Percentiles rank a stretch among this genome's conserved stretches.
phyloP scores from a whole-genome alignment of 2,329 filamentous ascomycete genomes.

The Elsinoe necatrix region DNA sequence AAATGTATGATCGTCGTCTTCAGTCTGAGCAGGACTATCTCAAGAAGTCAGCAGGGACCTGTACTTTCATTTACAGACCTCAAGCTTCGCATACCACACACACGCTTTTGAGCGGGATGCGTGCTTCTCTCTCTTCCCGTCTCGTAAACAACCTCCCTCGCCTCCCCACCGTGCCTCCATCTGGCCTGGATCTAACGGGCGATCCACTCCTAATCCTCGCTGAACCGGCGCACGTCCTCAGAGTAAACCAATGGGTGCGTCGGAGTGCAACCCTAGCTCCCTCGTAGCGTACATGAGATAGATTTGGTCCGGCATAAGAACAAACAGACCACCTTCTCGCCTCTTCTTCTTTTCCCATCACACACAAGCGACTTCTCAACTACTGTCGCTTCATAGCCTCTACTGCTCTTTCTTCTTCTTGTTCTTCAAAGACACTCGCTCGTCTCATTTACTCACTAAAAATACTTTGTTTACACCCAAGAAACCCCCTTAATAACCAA shows the following conservation, averaged over 20 bases:
- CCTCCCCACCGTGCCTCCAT: neutral
- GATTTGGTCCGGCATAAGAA: conserved; percentile 7
- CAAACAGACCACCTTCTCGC: conserved; percentile 3
- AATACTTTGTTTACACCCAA: conserved; percentile 1
- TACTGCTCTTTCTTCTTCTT: neutral
- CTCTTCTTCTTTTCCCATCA: neutral
- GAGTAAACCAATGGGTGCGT: conserved; percentile 13
- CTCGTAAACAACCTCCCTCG: conserved; percentile 5
- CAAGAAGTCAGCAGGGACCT: neutral
- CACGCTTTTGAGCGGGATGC: neutral
- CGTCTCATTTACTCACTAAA: neutral
- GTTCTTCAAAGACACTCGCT: conserved; percentile 7
- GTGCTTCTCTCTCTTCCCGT: neutral
- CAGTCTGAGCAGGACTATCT: too few relatives aligned
- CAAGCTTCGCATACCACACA: neutral
- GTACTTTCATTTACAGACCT: neutral
- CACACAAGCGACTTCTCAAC: neutral
- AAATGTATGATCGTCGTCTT: too few relatives aligned
- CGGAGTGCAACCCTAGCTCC: conserved; percentile 8
- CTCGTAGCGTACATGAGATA: neutral
- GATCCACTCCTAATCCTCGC: neutral
- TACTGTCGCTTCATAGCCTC: neutral
- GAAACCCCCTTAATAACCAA: conserved; percentile 7
- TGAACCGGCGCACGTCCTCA: conserved; percentile 5
- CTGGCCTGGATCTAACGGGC: conserved; percentile 7